A percentile compares a stretch with the other conserved stretches of the same genome.
phyloP scores from a whole-genome alignment of 768 basidiomycete species.

The Leccinum disarticulatum region DNA sequence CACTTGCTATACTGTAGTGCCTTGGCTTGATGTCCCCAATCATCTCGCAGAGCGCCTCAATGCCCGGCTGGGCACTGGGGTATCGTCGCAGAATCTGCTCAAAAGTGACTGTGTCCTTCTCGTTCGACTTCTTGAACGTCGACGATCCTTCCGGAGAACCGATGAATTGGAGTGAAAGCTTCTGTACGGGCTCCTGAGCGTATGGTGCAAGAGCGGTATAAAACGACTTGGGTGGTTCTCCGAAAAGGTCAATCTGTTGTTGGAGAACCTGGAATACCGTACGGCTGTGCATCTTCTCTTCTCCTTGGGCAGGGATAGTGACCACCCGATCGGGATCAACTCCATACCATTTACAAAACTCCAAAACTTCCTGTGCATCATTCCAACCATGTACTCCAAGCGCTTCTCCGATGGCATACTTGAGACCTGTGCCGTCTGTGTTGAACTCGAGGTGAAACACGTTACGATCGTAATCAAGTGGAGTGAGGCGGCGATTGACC shows the following conservation, averaged over 20 bases:
- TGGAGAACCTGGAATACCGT: slow-evolving; percentile 95
- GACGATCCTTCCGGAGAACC: slow-evolving; percentile 87
- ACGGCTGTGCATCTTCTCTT: slow-evolving; percentile 78
- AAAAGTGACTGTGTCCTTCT: slow-evolving; percentile 94
- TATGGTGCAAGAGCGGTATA: slow-evolving; percentile 82
- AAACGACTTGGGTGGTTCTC: slow-evolving; percentile 94
- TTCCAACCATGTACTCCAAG: slow-evolving; percentile 99
- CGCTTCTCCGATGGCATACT: slow-evolving; percentile 95
- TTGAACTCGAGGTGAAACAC: slow-evolving; percentile 99
- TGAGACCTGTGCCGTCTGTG: slow-evolving; percentile 86
- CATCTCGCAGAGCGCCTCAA: slow-evolving; percentile 84
- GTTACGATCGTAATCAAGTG: slow-evolving; percentile 94
- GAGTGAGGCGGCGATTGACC: slow-evolving; percentile 93
- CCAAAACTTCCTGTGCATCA: slow-evolving; percentile 79
- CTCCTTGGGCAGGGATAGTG: slow-evolving; percentile 71
- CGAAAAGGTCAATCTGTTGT: slow-evolving; percentile 96
- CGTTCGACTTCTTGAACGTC: slow-evolving; percentile 93
- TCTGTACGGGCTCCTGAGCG: slow-evolving; percentile 69
- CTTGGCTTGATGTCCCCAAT: slow-evolving; percentile 95
- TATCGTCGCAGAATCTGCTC: slow-evolving; percentile 82
- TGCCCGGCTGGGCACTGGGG: slow-evolving; percentile 73
- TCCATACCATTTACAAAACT: slow-evolving; percentile 93
- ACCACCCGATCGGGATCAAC: slow-evolving; percentile 77
- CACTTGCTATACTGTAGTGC: slow-evolving; percentile 97
- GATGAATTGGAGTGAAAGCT: slow-evolving; percentile 84